Evolutionary conservation across 2,329 filamentous ascomycete species (phyloP), one percentile per base, ranked within the genome.

Genomic region (Colletotrichum trifolii): DNA sequence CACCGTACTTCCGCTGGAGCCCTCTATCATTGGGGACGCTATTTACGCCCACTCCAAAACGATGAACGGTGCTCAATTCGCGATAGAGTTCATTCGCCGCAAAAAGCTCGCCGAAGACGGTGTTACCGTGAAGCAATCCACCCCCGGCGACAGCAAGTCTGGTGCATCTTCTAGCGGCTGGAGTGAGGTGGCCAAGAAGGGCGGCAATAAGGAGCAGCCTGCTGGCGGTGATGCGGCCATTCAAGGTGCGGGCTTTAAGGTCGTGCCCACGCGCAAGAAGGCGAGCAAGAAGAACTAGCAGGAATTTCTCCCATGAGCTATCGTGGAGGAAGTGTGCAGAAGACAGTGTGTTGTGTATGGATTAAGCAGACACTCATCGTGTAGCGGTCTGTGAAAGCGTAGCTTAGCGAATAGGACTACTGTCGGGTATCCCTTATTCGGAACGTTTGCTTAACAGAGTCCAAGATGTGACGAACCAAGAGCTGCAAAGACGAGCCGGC

Each of bases 171-270:
- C 79, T 34, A 81, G 83, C 34, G 89, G 92, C 60, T 99, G 96
- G 96, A 97, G 86, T 71, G 96, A 98, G 80, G 96, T 99, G 56
- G 96, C 96, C 78, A 98, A 97, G 89, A 97, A 97, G 87, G 90
- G 85, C 71, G 89, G 91, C 75, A 91, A 91, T 59, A 83, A 81
- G 66, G 84, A 85, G 36, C 82, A 52, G 77, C 80, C 71, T 75
- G 76, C 75, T 76, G 73, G 78, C 71, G 72, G 72, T 15, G 72
- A 78, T n/a, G 71, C 77, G 11, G 68, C 45, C 46, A 74, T 79
- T n/a, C 75, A 80, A 46, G 86, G 83, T 33, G 85, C 90, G 10
- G 87, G 87, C 54, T 98, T 97, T 82, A 95, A 96, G 83, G 92
- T 98, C 57, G 95, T 98, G 10, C 88, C 93, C 13, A 86, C 90